phyloP scores from a whole-genome alignment of 805 yeast genomes.

The Priceomyces medius region DNA sequence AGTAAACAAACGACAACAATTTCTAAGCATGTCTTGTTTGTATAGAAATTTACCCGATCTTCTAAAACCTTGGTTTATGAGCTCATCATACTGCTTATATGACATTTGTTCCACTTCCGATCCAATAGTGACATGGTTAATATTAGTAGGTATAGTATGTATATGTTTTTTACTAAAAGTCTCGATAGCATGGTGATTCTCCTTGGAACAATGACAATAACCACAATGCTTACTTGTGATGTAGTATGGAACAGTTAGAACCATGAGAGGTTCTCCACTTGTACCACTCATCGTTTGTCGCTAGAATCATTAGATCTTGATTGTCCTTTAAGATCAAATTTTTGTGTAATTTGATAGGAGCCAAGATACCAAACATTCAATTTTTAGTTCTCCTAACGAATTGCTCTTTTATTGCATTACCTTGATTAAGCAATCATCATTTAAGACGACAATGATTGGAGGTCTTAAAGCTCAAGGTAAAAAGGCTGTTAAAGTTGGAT shows the following conservation, averaged over 20 bases:
- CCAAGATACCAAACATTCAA: neutral
- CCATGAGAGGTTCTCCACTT: constrained; percentile 18
- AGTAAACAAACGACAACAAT: constrained; percentile 79
- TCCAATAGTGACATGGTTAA: constrained; percentile 29
- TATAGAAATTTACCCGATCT: constrained; percentile 72
- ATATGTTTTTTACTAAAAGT: constrained; percentile 25
- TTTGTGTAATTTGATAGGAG: constrained; percentile 4
- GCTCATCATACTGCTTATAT: constrained; percentile 54
- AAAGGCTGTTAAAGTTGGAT: neutral
- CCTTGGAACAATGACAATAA: constrained; percentile 59
- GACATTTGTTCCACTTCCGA: constrained; percentile 46
- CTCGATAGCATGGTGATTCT: constrained; percentile 36
- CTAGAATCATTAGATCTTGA: neutral
- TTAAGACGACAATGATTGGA: neutral
- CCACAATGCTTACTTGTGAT: constrained; percentile 58
- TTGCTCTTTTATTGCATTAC: neutral
- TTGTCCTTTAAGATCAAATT: neutral
- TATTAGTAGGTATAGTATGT: constrained; percentile 9
- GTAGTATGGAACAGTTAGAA: constrained; percentile 47
- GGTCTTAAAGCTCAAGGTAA: neutral
- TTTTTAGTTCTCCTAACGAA: neutral
- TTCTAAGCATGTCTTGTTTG: constrained; percentile 63
- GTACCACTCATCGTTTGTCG: neutral
- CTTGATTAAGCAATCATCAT: neutral
- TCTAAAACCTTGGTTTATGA: constrained; percentile 74